Evolutionary conservation across 2,329 filamentous ascomycete species (phyloP).

Genomic region (Botrytis medusae): DNA sequence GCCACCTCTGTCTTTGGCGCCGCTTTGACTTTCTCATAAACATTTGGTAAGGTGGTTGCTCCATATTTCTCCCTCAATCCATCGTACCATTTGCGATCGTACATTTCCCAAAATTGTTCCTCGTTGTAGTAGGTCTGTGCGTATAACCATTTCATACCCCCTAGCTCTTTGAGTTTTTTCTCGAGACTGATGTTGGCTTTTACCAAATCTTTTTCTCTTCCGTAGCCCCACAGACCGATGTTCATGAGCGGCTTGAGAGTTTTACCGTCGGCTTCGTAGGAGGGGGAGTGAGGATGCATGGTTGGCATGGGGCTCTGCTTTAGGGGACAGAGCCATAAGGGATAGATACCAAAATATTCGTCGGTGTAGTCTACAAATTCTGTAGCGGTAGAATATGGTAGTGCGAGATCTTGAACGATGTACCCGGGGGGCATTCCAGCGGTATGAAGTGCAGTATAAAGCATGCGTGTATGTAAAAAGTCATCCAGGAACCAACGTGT

Average conservation of each 20-base stretch:
- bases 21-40: slow-evolving; percentile 70
- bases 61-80: slow-evolving; percentile 60
- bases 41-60: slow-evolving; percentile 61
- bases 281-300: slow-evolving; percentile 38
- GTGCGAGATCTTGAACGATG: slow-evolving; percentile 62
- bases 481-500: slow-evolving; percentile 59
- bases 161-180: slow-evolving; percentile 63
- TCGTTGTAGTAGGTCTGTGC: slow-evolving; percentile 82
- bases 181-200: slow-evolving; percentile 70
- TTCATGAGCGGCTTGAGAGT: slow-evolving; percentile 54
- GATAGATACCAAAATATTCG: slow-evolving; percentile 49
- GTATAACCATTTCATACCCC: slow-evolving; percentile 85
- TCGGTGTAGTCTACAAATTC: slow-evolving; percentile 55
- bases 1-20: slow-evolving; percentile 47
- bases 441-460: slow-evolving; percentile 63
- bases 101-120: slow-evolving; percentile 66
- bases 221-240: slow-evolving; percentile 82
- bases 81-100: slow-evolving; percentile 61
- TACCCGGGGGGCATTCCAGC: slow-evolving; percentile 55
- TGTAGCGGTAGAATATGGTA: slow-evolving; percentile 53
- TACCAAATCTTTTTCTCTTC: slow-evolving; percentile 64
- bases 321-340: slow-evolving; percentile 60
- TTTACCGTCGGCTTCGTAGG: slow-evolving; percentile 32
- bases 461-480: slow-evolving; percentile 60
- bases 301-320: slow-evolving; percentile 39